A percentile compares a stretch with the other conserved stretches of the same genome.
Conservation (phyloP, 257 asterid species). For the Solanum virginianum region DNA sequence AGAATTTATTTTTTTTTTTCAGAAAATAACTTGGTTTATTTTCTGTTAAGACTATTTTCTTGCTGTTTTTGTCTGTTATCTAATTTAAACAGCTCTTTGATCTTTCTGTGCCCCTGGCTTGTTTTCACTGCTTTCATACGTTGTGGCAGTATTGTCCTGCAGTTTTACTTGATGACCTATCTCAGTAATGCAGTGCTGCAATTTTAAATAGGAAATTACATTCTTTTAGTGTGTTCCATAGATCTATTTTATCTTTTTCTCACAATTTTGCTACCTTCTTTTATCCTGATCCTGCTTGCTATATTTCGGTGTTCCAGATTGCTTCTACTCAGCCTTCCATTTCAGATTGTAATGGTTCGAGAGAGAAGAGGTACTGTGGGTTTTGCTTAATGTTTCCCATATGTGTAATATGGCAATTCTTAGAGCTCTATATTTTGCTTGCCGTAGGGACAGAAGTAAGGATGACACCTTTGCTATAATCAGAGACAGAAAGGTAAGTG, state of each 20-base stretch:
- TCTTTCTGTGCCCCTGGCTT: neutral
- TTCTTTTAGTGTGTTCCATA: neutral
- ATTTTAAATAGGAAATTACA: neutral
- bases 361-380: conserved; percentile 40
- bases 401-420: neutral
- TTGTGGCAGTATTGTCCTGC: neutral
- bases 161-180: neutral
- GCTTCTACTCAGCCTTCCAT: conserved; percentile 22
- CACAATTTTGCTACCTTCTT: neutral
- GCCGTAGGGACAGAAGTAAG: conserved; percentile 40
- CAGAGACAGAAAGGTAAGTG: conserved; percentile 70
- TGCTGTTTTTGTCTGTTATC: neutral
- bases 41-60: neutral
- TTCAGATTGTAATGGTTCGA: conserved; percentile 47
- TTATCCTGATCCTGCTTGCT: neutral
- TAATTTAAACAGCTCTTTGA: neutral
- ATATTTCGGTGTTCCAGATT: conserved; percentile 19
- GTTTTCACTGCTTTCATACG: neutral
- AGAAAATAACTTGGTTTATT: neutral
- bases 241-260: neutral
- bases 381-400: neutral
- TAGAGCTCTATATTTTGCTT: conserved; percentile 1
- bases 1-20: neutral
- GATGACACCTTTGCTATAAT: conserved; percentile 37
- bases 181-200: neutral